Conservation (phyloP, 805 yeast genomes). For the Yarrowia sp. region DNA sequence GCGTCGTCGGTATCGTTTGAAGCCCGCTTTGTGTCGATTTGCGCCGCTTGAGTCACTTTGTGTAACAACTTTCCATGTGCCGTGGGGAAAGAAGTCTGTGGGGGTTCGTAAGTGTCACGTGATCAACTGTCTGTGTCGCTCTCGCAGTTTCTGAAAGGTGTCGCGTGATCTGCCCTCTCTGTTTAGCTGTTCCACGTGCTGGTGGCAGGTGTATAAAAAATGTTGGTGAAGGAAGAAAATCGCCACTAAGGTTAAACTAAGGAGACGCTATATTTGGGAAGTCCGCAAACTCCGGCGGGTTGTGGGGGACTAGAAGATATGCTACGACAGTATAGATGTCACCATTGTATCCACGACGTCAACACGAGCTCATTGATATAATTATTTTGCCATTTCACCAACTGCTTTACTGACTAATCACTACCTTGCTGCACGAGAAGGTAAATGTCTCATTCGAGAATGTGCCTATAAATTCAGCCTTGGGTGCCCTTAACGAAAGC, state of each 20-base stretch:
- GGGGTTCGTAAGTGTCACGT: too few species aligned
- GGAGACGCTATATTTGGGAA: constrained; percentile 3
- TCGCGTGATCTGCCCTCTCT: background rate
- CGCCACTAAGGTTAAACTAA: constrained; percentile 24
- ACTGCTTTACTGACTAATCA: too few species aligned
- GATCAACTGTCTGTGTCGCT: background rate
- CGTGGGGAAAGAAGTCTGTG: background rate
- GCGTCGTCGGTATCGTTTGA: background rate
- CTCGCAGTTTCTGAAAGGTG: background rate
- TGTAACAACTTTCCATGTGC: background rate
- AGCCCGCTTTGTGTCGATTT: background rate
- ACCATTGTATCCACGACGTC: too few species aligned
- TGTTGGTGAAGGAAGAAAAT: background rate
- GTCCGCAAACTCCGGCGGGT: background rate
- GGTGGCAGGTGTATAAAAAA: background rate
- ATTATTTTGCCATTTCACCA: too few species aligned
- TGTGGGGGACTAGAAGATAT: too few species aligned
- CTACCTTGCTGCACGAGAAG: background rate
- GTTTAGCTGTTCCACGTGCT: background rate
- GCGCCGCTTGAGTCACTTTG: background rate
- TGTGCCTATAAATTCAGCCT: background rate
- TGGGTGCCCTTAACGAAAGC: too few species aligned
- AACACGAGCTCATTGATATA: too few species aligned
- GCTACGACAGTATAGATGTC: too few species aligned
- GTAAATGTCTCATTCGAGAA: constrained; percentile 9